phyloP scores from a whole-genome alignment of 2,329 filamentous ascomycete genomes.

The Penicillium nordicum region DNA sequence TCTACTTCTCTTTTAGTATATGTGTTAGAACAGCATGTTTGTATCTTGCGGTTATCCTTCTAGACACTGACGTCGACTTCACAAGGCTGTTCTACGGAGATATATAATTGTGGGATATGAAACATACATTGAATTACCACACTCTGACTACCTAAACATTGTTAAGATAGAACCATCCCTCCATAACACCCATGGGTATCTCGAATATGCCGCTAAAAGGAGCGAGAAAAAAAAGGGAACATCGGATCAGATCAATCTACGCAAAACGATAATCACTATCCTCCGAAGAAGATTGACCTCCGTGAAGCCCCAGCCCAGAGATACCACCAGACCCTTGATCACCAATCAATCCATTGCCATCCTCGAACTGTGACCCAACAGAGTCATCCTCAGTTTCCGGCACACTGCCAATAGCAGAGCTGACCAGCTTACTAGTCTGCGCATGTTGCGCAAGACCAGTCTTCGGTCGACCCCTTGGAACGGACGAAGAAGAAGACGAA shows the following conservation, averaged over 20 bases:
- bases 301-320: background rate
- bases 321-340: background rate
- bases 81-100: background rate
- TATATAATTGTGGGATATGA: background rate
- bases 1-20: background rate
- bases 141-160: background rate
- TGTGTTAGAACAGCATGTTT: no score
- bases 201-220: slow-evolving; percentile 5
- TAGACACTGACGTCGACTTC: background rate
- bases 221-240: background rate
- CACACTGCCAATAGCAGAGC: slow-evolving; percentile 10
- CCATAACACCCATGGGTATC: slow-evolving; percentile 7
- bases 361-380: background rate
- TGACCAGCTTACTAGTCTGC: slow-evolving; percentile 41
- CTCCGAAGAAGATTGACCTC: background rate
- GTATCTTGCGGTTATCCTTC: background rate
- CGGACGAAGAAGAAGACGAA: background rate
- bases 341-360: background rate
- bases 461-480: background rate
- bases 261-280: background rate
- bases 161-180: background rate
- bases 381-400: background rate
- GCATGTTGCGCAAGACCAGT: slow-evolving; percentile 30
- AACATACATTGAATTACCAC: background rate
- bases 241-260: background rate